Evolutionary conservation across 129 eudicot species (phyloP), one percentile per base, ranked within the genome.

Genomic region (Artemisia annua): DNA sequence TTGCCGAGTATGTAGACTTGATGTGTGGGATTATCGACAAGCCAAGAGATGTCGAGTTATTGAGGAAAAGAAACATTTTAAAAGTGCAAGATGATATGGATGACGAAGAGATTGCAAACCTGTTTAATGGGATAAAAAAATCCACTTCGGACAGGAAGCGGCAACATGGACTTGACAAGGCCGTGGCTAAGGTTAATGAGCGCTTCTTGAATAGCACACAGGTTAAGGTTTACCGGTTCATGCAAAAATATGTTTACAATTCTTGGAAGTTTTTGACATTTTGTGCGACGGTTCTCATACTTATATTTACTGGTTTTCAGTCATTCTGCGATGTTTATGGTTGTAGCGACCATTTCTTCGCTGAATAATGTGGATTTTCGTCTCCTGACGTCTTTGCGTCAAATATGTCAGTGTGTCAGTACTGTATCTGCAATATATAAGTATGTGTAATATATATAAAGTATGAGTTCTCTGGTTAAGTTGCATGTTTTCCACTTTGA

Each of bases 261-360:
- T 58, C 64, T 22, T 58, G 64, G 64, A 58, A 58, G 64, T 58
- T 58, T 22, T 58, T 58, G 30, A 58, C 64, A 2, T 58, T 7
- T 18, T 58, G n/a, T 3, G 64, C 39, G 1, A 58, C 39, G 15
- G 12, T 58, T 2, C 5, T 58, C 32, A 32, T 58, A 20, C 39
- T 58, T 11, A 58, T 58, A 58, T 6, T 58, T 32, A 58, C 39
- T 0, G 64, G 30, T 58, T 57, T 58, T 22, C 64, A 58, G 16
- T 12, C 63, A 11, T 58, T 58, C 13, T 58, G 63, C 8, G 64
- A 58, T 7, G 39, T 58, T 1, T 58, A 58, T 22, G 64, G 64
- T 22, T 58, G 39, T 58, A 58, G 63, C 9, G 63, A 58, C 63
- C 63, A 58, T 58, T 58, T 58, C 63, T 58, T 58, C 6, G 15